phyloP scores from a whole-genome alignment of 2,329 filamentous ascomycete genomes.

The Fusarium azukiicola region DNA sequence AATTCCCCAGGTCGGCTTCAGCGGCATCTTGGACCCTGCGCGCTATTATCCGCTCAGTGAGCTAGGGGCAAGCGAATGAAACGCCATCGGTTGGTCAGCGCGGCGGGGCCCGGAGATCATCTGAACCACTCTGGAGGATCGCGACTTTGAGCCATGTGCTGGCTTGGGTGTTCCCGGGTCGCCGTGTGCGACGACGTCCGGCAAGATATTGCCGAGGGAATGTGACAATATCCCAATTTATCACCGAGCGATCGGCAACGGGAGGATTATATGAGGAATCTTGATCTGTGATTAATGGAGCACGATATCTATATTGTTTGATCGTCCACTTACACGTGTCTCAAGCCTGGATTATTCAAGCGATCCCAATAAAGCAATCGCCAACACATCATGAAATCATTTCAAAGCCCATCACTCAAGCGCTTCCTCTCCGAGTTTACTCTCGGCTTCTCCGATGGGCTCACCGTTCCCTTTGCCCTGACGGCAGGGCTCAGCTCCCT shows the following conservation, averaged over 20 bases:
- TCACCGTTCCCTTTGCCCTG: slow-evolving; percentile 88
- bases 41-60: not conserved
- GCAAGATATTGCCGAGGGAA: slow-evolving; percentile 30
- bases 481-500: slow-evolving; percentile 84
- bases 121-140: slow-evolving; percentile 33
- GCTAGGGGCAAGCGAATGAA: slow-evolving; percentile 30
- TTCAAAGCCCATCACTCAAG: slow-evolving; percentile 55
- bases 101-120: not conserved
- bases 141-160: slow-evolving; percentile 42
- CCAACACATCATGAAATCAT: slow-evolving; percentile 39
- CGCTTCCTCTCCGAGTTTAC: slow-evolving; percentile 82
- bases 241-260: slow-evolving; percentile 28
- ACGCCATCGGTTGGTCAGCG: slow-evolving; percentile 22
- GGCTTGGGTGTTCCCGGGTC: not conserved
- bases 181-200: slow-evolving; percentile 2
- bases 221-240: slow-evolving; percentile 24
- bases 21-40: slow-evolving; percentile 7
- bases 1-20: not conserved
- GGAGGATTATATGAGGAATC: not conserved
- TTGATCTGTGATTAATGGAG: not conserved
- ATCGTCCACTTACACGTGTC: too few species aligned
- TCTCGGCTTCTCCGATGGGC: slow-evolving; percentile 86
- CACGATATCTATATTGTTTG: too few species aligned
- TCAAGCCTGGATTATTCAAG: not conserved
- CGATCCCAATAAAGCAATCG: not conserved